Base-by-base conservation (phyloP, 306 rosid genomes). In the Alnus glutinosa region DNA sequence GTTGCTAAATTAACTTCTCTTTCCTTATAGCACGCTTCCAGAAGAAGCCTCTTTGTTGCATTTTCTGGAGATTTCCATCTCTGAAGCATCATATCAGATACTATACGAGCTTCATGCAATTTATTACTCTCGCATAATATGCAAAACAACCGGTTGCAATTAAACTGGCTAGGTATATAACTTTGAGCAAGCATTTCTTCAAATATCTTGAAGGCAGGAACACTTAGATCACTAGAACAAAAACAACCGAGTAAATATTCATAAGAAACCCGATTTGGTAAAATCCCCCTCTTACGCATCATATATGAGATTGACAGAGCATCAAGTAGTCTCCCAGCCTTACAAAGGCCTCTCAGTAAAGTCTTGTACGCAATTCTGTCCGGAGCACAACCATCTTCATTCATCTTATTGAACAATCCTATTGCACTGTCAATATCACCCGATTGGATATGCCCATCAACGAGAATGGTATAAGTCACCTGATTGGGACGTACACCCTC, bases 401-500 rank as follows among this genome's bases (percentile, higher is more conserved):
- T 81, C 90, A 84, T 87, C 74, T 73, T 79, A 64, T 84, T 84
- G 81, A 84, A 87, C 80, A 87, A 72, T 44, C 70, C 79, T 42
- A 87, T 68, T 59, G 83, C 86, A 63, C 77, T 39, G 55, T 81
- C 67, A 70, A 84, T 76, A 84, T 87, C 83, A 39, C 77, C 86
- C 5, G 73, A 80, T 54, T n/a, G 81, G 44, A 87, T 79, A 74
- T 77, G 74, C 66, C 88, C 86, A 73, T 69, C 77, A 32, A 87
- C 80, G 49, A 87, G 90, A 52, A 87, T 81, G 8, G 90, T 84
- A 66, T 80, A 82, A 75, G 88, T 84, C 16, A 87, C 86, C 3
- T 79, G 84, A 77, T 84, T 84, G 63, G 90, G 88, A n/a, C 42
- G n/a, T 11, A 81, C 61, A 51, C 84, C 90, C 76, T 87, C 84